Conservation (phyloP, 495 filamentous ascomycete genomes). For the Penicillium turbatum region DNA sequence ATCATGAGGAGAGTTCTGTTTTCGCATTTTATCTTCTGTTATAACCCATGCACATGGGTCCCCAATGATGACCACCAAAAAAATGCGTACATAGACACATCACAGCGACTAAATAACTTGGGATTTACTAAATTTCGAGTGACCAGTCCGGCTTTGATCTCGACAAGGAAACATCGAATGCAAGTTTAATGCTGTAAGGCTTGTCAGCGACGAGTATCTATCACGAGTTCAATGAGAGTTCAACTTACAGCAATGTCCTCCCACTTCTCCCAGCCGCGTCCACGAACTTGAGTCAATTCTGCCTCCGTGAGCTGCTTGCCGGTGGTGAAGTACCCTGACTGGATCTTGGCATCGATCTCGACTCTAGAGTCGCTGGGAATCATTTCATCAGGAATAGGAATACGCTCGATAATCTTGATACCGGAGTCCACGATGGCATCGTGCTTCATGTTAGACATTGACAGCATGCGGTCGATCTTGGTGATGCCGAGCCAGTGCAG, state of each 20-base stretch:
- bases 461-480: constrained; percentile 98
- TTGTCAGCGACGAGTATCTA: background rate
- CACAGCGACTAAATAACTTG: background rate
- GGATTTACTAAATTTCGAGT: background rate
- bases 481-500: constrained; percentile 98
- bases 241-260: constrained; percentile 53
- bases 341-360: constrained; percentile 98
- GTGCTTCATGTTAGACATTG: constrained; percentile 99
- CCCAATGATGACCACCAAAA: background rate
- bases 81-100: background rate
- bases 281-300: constrained; percentile 78
- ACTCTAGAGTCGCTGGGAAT: constrained; percentile 94
- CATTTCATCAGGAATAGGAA: constrained; percentile 90
- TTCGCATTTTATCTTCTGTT: too few species aligned
- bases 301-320: constrained; percentile 85
- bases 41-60: too few species aligned
- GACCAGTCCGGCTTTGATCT: background rate
- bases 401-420: constrained; percentile 87
- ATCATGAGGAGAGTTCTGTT: too few species aligned
- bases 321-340: constrained; percentile 92
- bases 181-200: constrained; percentile 16
- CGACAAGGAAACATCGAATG: too few species aligned
- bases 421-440: constrained; percentile 96
- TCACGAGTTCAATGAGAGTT: background rate
- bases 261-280: constrained; percentile 87